A percentile compares a stretch with the other conserved stretches of the same genome.
Evolutionary conservation across 2,329 filamentous ascomycete genomes (phyloP).

Genomic region (Talaromyces funiculosus): DNA sequence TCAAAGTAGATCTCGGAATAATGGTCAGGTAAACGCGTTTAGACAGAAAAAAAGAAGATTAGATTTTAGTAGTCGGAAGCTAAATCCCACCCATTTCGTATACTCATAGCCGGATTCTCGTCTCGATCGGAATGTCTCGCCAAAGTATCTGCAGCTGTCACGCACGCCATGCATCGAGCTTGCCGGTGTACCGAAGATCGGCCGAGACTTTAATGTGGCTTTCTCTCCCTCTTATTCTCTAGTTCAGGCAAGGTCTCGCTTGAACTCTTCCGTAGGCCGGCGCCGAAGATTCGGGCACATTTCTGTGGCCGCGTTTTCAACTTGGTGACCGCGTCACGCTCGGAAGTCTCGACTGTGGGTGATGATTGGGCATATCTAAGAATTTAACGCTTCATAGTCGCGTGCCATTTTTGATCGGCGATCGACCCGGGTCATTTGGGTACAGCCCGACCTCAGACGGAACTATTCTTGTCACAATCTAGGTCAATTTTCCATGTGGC

Average conservation of each 20-base stretch:
- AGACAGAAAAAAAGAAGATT: background rate
- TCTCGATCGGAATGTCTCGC: background rate
- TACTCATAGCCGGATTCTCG: background rate
- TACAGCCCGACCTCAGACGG: background rate
- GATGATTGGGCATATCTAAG: background rate
- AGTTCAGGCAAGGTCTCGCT: background rate
- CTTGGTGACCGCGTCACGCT: background rate
- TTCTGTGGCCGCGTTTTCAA: background rate
- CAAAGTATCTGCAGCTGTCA: slow-evolving; percentile 9
- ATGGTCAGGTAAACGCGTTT: slow-evolving; percentile 6
- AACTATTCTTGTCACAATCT: background rate
- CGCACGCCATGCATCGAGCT: slow-evolving; percentile 4
- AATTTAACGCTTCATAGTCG: background rate
- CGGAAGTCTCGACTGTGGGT: background rate
- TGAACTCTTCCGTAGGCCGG: background rate
- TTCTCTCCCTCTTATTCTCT: background rate
- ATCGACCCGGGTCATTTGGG: background rate
- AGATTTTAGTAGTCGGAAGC: background rate
- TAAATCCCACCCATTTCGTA: background rate
- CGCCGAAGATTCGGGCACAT: background rate
- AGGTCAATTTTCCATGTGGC: background rate
- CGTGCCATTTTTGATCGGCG: background rate
- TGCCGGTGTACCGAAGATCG: slow-evolving; percentile 2
- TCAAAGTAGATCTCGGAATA: background rate
- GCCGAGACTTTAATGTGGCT: background rate